Evolutionary conservation across 2,329 filamentous ascomycete genomes (phyloP), one percentile per base, ranked within the genome.

Genomic region (Penicillium janthinellum): DNA sequence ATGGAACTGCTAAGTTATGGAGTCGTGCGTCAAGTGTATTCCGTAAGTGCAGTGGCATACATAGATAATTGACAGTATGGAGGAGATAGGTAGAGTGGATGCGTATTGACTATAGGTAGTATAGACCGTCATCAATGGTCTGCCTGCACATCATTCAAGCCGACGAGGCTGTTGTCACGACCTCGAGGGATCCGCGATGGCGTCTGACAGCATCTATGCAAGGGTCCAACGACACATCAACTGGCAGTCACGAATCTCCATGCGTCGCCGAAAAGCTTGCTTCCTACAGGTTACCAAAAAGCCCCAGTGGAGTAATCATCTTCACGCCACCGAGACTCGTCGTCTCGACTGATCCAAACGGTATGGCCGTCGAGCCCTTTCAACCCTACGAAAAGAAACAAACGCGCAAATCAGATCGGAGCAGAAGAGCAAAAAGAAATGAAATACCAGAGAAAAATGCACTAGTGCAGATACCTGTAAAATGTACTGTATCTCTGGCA

Each of bases 281-380:
- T 45, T 41, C 7, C 50, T 57, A 53, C 48, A 56, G n/a, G 37
- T 25, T n/a, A 39, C 31, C 41, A 8, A 5, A 8, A 31, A 31
- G 7, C 28, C 6, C 28, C 7, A 5, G 28, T 31, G 1, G 28
- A 8, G 28, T 6, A 31, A 31, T 31, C 28, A 31, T 31, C 28
- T 31, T 31, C 28, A 31, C 58, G 59, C 61, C 61, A 63, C 59
- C 17, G 38, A 50, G 28, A 59, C 57, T 64, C 41, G 42, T 59
- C 48, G 47, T 55, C 59, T 65, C 44, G 63, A 65, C 56, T 61
- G 42, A 57, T 63, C 64, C 20, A 52, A 58, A 53, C 39, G 11
- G 54, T 55, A 50, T 56, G 59, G 55, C 45, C 54, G 22, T 49
- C 38, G 17, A 28, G 35, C 11, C 49, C 37, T 51, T 25, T 38